Evolutionary conservation across 2,329 filamentous ascomycete species (phyloP).

Genomic region (Cryphonectria radicalis): DNA sequence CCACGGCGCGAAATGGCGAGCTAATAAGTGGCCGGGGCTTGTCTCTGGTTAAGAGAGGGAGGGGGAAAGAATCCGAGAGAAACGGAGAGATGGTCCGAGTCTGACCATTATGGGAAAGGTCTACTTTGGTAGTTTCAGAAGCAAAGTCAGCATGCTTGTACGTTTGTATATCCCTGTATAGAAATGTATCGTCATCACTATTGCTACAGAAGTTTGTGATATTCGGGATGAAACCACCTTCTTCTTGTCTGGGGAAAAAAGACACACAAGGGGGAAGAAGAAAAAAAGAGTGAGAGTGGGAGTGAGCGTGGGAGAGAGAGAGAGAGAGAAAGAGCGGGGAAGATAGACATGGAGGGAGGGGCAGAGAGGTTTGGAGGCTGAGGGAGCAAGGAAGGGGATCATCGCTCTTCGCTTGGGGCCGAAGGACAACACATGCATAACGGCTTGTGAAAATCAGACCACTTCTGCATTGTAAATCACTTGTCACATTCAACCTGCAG

Average conservation of each 20-base stretch:
- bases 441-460: neutral
- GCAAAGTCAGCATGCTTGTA: neutral
- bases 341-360: too few species aligned
- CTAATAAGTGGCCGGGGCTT: neutral
- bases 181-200: neutral
- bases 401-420: too few species aligned
- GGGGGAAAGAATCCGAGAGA: neutral
- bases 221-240: neutral
- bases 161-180: neutral
- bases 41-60: neutral
- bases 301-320: too few species aligned
- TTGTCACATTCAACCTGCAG: neutral
- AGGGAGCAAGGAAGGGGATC: too few species aligned
- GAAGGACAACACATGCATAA: neutral
- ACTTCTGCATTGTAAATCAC: neutral
- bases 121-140: neutral
- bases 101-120: neutral
- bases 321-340: too few species aligned
- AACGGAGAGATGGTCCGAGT: neutral
- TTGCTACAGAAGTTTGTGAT: neutral
- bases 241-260: neutral
- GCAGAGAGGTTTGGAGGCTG: too few species aligned
- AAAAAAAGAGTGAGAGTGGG: too few species aligned
- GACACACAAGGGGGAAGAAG: too few species aligned
- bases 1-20: neutral